phyloP scores from a whole-genome alignment of 345 rosid species.

The Ailanthus altissimus region DNA sequence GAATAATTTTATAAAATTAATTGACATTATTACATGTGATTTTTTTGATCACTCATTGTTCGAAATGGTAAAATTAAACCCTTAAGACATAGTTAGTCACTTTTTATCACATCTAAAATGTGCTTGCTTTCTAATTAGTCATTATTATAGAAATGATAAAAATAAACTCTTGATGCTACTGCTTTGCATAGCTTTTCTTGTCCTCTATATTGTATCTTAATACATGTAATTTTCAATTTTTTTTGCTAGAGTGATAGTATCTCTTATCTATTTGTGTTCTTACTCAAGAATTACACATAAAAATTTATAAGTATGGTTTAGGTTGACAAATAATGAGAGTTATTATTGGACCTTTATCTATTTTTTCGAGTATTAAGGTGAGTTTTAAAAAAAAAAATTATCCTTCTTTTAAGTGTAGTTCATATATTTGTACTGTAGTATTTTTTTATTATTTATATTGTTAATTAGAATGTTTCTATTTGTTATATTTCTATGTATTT shows the following conservation, averaged over 20 bases:
- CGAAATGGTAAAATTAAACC: neutral
- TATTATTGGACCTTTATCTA: conserved; percentile 48
- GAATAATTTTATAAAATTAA: neutral
- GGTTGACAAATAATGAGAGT: conserved; percentile 43
- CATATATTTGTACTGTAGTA: neutral
- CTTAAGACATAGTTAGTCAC: neutral
- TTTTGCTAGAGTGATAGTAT: neutral
- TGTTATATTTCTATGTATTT: neutral
- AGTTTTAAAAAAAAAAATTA: conserved; percentile 1
- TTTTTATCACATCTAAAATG: neutral
- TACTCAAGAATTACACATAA: conserved; percentile 71
- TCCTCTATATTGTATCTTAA: neutral
- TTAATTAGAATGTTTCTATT: neutral
- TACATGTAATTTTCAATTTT: neutral
- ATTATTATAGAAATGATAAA: neutral
- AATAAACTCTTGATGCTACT: neutral
- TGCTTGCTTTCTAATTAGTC: neutral
- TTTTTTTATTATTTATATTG: neutral
- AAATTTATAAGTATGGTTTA: conserved; percentile 60
- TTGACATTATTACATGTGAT: neutral
- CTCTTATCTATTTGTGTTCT: conserved; percentile 2
- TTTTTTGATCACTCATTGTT: neutral
- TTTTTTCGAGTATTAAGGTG: conserved; percentile 45
- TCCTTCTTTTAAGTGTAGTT: neutral
- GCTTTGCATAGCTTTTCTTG: neutral